phyloP scores from a whole-genome alignment of 129 eudicot species.

The Heracleum sosnowskyi region DNA sequence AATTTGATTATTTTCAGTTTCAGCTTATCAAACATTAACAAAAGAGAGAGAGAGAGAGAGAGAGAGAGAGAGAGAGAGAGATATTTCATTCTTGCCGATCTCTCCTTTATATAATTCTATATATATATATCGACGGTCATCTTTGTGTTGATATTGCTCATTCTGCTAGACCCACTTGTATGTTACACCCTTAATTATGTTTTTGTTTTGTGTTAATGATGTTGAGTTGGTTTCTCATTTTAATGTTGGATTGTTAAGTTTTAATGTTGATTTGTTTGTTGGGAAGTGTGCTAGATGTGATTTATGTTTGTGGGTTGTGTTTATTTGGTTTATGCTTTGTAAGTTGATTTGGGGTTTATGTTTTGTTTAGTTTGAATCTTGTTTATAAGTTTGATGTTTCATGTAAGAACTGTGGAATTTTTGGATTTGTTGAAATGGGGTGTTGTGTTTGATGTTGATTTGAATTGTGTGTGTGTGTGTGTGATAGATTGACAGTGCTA shows the following conservation, averaged over 20 bases:
- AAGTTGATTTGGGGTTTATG: background rate
- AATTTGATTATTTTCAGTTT: background rate
- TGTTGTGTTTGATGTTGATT: background rate
- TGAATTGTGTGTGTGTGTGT: background rate
- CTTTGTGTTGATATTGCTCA: background rate
- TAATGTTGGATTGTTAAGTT: background rate
- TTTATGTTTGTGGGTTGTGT: background rate
- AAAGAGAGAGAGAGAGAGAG: background rate
- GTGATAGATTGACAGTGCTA: background rate
- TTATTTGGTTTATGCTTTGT: background rate
- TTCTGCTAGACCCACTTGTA: background rate
- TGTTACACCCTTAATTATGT: background rate
- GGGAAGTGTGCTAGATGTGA: background rate
- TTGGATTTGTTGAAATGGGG: background rate
- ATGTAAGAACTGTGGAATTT: background rate
- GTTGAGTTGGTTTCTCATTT: background rate
- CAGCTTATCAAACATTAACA: background rate
- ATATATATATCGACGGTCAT: background rate
- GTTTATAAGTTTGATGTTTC: background rate
- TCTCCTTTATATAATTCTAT: background rate
- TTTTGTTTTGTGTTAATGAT: background rate
- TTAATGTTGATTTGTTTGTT: background rate
- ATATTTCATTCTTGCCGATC: constrained; percentile 5
- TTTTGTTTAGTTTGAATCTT: background rate
- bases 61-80: background rate